Evolutionary conservation across 306 rosid genomes (phyloP), one percentile per base, ranked within the genome.

Genomic region (Morella rubra): DNA sequence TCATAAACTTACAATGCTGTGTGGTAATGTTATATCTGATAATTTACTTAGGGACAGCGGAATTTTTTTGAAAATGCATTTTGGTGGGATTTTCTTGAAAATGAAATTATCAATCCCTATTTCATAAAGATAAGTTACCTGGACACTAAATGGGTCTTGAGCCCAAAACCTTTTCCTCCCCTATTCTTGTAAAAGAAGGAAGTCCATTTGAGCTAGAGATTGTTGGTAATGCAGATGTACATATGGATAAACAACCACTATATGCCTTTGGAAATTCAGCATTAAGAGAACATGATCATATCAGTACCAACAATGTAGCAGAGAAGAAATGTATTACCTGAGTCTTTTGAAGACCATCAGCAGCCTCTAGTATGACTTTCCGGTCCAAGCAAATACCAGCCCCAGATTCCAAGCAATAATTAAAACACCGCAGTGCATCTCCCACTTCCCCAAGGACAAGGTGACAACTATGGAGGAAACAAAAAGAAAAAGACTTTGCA

Each of bases 401-500:
- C 65, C 78, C 82, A 3, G 89, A 84, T 77, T 89, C 96, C 83
- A 88, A 64, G 84, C 91, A 90, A 86, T 83, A 86, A 45, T 51
- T 90, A 54, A 83, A 92, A 82, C 65, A 83, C 66, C 64, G 82
- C 83, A 54, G 62, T 64, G 97, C 96, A 83, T 82, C 80, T 68
- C 90, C 96, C 51, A 86, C 74, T 73, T 89, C 97, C 73, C 98
- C 98, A 4, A 95, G 92, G 85, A 86, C 83, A 90, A 95, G 98
- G 85, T 90, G 89, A 71, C 93, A 92, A 53, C 98, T 95, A 85
- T 53, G 32, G 74, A 73, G 72, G 45, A 79, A 71, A 83, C n/a
- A n/a, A n/a, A n/a, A n/a, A n/a, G n/a, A 75, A 74, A 65, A 68
- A 86, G 24, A 40, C 5, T 50, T 55, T 50, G 46, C 75, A 19